Percentiles rank a stretch among this genome's conserved stretches.
These are phyloP conservation scores for Mucor velutinosus DNA, from an alignment of 371 early-diverging fungal species.

Conservation along the genomic window DNA sequence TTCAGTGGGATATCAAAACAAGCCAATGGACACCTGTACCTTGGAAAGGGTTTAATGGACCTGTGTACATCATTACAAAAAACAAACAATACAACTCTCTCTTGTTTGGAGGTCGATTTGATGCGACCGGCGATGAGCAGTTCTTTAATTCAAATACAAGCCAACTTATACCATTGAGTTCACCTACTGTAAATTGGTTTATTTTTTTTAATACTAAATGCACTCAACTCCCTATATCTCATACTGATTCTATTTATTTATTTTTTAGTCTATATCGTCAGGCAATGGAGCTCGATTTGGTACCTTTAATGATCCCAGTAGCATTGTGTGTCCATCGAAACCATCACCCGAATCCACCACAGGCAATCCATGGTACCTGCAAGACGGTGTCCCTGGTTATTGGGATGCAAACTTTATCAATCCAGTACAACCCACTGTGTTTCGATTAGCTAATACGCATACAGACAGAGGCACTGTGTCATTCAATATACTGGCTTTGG, in stretches of 20 bases:
- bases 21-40: slow-evolving; percentile 9
- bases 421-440: slow-evolving; percentile 57
- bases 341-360: slow-evolving; percentile 14
- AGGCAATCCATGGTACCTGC: slow-evolving; percentile 58
- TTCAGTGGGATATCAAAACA: slow-evolving; percentile 6
- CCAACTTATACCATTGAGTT: slow-evolving; percentile 13
- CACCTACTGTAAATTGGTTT: slow-evolving; percentile 10
- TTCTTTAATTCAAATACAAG: slow-evolving; percentile 20
- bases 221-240: not conserved
- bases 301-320: slow-evolving; percentile 41
- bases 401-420: slow-evolving; percentile 61
- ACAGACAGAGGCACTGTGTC: slow-evolving; percentile 59
- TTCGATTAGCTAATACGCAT: slow-evolving; percentile 65
- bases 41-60: slow-evolving; percentile 32
- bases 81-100: slow-evolving; percentile 10
- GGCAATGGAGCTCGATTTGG: slow-evolving; percentile 20
- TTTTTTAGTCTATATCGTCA: slow-evolving; percentile 14
- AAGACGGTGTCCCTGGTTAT: slow-evolving; percentile 69
- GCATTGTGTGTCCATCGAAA: slow-evolving; percentile 44
- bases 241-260: not conserved
- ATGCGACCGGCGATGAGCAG: slow-evolving; percentile 25
- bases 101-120: slow-evolving; percentile 34
- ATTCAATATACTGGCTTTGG: slow-evolving; percentile 59
- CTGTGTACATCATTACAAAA: slow-evolving; percentile 25
- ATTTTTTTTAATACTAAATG: not conserved